phyloP scores from a whole-genome alignment of 441 rosid genomes.

The Populus hybrid region DNA sequence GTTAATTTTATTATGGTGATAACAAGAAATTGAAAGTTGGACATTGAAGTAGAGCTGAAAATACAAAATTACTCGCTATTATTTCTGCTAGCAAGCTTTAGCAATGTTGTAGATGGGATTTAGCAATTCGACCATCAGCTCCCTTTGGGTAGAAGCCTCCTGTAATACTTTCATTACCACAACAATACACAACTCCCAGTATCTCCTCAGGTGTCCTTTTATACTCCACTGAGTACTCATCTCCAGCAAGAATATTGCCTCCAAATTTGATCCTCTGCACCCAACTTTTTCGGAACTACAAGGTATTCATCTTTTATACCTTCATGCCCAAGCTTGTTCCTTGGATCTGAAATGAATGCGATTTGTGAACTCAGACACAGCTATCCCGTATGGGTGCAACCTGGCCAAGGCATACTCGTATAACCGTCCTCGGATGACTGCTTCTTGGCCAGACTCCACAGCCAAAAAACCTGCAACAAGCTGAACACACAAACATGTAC shows the following conservation, averaged over 20 bases:
- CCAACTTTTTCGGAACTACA: constrained; percentile 29
- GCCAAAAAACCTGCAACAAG: constrained; percentile 78
- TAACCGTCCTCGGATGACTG: constrained; percentile 59
- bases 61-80: neutral
- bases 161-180: constrained; percentile 54
- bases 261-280: constrained; percentile 48
- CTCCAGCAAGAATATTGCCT: constrained; percentile 71
- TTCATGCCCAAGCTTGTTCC: constrained; percentile 49
- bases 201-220: constrained; percentile 67
- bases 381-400: constrained; percentile 51
- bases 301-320: constrained; percentile 78
- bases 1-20: constrained; percentile 2
- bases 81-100: neutral
- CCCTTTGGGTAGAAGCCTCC: constrained; percentile 87
- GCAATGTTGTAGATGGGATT: constrained; percentile 28
- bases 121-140: constrained; percentile 61
- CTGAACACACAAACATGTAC: constrained; percentile 25
- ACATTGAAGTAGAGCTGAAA: neutral
- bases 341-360: constrained; percentile 52
- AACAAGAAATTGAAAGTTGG: neutral
- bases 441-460: constrained; percentile 85
- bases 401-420: constrained; percentile 35
- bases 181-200: constrained; percentile 66
- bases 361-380: constrained; percentile 65
- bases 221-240: constrained; percentile 43